Conservation (phyloP, 163 green algal species). For the Chlorella variabilis region DNA sequence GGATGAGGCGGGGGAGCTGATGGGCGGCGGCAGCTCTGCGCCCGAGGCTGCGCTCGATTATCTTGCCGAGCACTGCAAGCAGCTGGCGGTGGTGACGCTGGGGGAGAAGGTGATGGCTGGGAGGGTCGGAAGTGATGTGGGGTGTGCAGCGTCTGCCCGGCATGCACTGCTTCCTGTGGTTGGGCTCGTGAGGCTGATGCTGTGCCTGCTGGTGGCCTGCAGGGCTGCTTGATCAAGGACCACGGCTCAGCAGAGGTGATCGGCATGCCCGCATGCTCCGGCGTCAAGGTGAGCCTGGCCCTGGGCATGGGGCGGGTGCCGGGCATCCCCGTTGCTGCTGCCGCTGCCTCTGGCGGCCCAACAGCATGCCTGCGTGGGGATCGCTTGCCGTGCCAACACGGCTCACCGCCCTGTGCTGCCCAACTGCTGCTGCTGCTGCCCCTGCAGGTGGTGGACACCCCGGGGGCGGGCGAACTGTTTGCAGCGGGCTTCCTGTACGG, state of each 20-base stretch:
- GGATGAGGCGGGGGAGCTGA: slow-evolving; percentile 19
- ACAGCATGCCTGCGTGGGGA: too few relatives aligned
- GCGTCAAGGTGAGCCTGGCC: slow-evolving; percentile 49
- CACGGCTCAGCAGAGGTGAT: slow-evolving; percentile 29
- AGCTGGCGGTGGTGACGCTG: slow-evolving; percentile 67
- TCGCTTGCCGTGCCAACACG: too few relatives aligned
- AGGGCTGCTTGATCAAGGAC: slow-evolving; percentile 65
- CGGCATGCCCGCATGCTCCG: slow-evolving; percentile 55
- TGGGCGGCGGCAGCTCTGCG: background rate
- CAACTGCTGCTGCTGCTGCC: too few relatives aligned
- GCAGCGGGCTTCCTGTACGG: slow-evolving; percentile 82
- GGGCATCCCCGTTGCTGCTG: too few relatives aligned
- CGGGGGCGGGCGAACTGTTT: slow-evolving; percentile 93
- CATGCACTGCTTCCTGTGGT: background rate
- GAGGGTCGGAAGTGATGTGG: too few relatives aligned
- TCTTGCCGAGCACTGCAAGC: slow-evolving; percentile 53
- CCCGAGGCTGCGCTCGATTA: slow-evolving; percentile 42
- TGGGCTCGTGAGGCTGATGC: background rate
- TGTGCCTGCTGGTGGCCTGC: background rate
- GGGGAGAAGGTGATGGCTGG: slow-evolving; percentile 52
- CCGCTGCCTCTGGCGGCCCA: too few relatives aligned
- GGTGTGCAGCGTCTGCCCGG: too few relatives aligned
- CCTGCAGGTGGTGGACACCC: slow-evolving; percentile 82
- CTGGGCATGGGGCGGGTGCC: too few relatives aligned
- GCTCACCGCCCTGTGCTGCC: too few relatives aligned